Evolutionary conservation across 202 grass and related monocot species (phyloP), one percentile per base, ranked within the genome.

Genomic region (Musa balbisiana): DNA sequence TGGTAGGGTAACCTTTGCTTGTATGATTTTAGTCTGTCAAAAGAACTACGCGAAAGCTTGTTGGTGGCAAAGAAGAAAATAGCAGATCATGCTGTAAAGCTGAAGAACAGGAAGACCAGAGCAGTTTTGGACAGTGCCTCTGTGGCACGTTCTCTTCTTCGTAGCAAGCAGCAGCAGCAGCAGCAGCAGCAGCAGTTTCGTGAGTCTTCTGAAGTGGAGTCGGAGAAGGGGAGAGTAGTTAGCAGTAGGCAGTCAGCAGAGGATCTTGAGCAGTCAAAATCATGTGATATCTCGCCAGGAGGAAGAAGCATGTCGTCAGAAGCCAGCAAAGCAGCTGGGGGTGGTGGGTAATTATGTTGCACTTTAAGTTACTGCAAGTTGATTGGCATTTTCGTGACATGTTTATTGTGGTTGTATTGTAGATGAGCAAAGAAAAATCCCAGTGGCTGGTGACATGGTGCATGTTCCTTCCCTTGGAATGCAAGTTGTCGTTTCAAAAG

Each of bases 71-170:
- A 87, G 64, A 86, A 87, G 72, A 89, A 77, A 20, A 81, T 89
- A 68, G 27, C 72, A 56, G 84, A 87, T n/a, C 87, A 92, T 65
- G 67, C 56, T 77, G 75, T 65, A 65, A 66, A 83, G 73, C 80
- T 89, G 52, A 87, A 81, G 55, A 89, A 83, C 68, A 87, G 90
- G 76, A 92, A 85, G 78, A 68, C 51, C 1, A 87, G 79, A 82
- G 90, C 82, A 81, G 51, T 92, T 55, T 87, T 74, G 5, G 90
- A 92, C 60, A 85, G 75, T 72, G 84, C 82, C 17, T 82, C 86
- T 71, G 80, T 83, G 78, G 90, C 90, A 59, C 87, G 82, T 76
- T 85, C 87, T 51, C 78, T 87, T 64, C 84, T 92, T 65, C 90
- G 81, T 27, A 87, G 79, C 51, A 92, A 85, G 75, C 77, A 85